phyloP scores from a whole-genome alignment of 306 rosid genomes.

The Lotus japonicus region DNA sequence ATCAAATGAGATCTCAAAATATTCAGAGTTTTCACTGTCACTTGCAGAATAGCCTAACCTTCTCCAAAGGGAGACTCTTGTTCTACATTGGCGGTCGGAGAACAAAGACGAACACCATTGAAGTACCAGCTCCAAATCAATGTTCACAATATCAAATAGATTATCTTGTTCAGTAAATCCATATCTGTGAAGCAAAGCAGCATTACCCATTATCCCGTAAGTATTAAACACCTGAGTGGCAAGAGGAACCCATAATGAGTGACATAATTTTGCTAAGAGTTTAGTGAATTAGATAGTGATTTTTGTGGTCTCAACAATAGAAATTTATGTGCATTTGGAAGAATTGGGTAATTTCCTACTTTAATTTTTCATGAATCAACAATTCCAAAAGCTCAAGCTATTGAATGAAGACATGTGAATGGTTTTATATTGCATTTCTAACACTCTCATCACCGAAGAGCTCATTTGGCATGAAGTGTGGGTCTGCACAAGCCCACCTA shows the following conservation, averaged over 20 bases:
- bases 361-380: too few relatives aligned
- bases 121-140: constrained; percentile 66
- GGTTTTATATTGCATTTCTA: too few relatives aligned
- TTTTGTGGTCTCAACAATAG: too few relatives aligned
- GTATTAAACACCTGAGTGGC: constrained; percentile 70
- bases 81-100: constrained; percentile 57
- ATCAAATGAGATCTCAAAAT: constrained; percentile 68
- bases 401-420: too few relatives aligned
- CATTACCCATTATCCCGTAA: constrained; percentile 78
- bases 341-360: too few relatives aligned
- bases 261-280: too few relatives aligned
- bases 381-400: too few relatives aligned
- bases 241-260: not conserved
- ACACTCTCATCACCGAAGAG: too few relatives aligned
- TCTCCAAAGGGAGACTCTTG: constrained; percentile 76
- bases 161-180: constrained; percentile 87
- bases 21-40: constrained; percentile 50
- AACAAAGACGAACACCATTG: constrained; percentile 59
- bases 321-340: too few relatives aligned
- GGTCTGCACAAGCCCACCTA: too few relatives aligned
- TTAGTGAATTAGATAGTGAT: too few relatives aligned
- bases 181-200: constrained; percentile 89
- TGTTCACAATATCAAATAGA: constrained; percentile 68
- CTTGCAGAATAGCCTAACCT: constrained; percentile 51
- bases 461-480: too few relatives aligned